These are phyloP conservation scores for Carex parvula DNA, from an alignment of 176 grass and related monocot species.

Conservation along the genomic window DNA sequence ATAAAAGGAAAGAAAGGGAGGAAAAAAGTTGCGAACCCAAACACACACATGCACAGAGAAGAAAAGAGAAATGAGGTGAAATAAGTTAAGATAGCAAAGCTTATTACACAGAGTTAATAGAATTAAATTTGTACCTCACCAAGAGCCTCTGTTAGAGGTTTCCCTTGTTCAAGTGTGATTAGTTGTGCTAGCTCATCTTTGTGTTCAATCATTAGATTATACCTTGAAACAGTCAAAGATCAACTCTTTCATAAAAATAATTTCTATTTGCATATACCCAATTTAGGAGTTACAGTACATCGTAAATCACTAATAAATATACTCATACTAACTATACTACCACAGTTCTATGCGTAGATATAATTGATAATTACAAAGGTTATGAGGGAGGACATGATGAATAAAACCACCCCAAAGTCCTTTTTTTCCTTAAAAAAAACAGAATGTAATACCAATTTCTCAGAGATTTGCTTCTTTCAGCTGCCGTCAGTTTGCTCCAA, in stretches of 20 bases:
- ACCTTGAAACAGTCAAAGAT: constrained; percentile 52
- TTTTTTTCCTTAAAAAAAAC: neutral
- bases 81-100: constrained; percentile 15
- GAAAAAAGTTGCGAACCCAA: neutral
- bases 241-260: constrained; percentile 26
- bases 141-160: constrained; percentile 91
- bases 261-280: constrained; percentile 5
- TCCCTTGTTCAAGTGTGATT: constrained; percentile 91
- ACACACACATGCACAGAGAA: constrained; percentile 20
- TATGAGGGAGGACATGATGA: neutral
- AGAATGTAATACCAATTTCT: constrained; percentile 70
- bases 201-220: constrained; percentile 86
- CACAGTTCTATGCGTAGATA: neutral
- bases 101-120: constrained; percentile 9
- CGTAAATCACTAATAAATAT: constrained; percentile 1
- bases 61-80: neutral
- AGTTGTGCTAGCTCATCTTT: constrained; percentile 93
- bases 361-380: neutral
- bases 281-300: neutral
- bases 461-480: constrained; percentile 77
- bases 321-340: constrained; percentile 9
- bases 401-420: neutral
- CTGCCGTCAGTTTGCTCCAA: constrained; percentile 95
- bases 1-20: neutral
- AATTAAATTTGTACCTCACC: constrained; percentile 64